Percentiles rank a stretch among this genome's conserved stretches.
These are phyloP conservation scores for Sanguinoderma infundibulare DNA, from an alignment of 1,284 basidiomycete species.

Conservation along the genomic window DNA sequence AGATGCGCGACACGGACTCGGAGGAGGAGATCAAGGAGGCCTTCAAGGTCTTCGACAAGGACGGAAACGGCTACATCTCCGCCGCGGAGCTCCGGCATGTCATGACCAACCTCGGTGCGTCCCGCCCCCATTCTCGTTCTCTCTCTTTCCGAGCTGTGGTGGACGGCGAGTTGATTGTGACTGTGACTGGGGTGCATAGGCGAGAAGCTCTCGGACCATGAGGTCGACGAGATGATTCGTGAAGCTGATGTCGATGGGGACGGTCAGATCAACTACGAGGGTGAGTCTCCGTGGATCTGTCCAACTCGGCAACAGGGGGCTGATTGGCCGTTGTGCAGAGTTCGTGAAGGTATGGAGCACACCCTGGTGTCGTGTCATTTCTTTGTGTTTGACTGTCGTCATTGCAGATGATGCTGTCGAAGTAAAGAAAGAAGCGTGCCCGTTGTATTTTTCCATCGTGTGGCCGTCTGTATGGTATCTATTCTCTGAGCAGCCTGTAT, in stretches of 20 bases:
- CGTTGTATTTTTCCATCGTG: conserved; percentile 11
- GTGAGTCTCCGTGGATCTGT: conserved; percentile 44
- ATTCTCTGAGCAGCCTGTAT: conserved; percentile 22
- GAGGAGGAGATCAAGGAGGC: conserved; percentile 81
- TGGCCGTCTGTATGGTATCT: conserved; percentile 25
- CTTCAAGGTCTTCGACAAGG: conserved; percentile 86
- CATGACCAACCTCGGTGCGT: conserved; percentile 89
- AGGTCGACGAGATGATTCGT: conserved; percentile 98
- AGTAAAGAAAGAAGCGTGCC: conserved; percentile 41
- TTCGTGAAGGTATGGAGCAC: conserved; percentile 63
- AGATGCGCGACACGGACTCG: conserved; percentile 92
- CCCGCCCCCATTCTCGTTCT: neutral
- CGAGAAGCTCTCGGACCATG: conserved; percentile 91
- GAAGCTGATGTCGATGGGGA: conserved; percentile 97
- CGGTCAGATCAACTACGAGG: conserved; percentile 87
- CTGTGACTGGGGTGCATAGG: conserved; percentile 44
- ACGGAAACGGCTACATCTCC: conserved; percentile 82
- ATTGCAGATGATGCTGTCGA: conserved; percentile 61
- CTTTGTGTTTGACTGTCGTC: conserved; percentile 15
- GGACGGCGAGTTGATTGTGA: conserved; percentile 9
- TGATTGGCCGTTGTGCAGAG: conserved; percentile 43
- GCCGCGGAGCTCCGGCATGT: conserved; percentile 87
- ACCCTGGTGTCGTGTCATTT: neutral
- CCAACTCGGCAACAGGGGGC: neutral
- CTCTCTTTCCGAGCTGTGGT: neutral